Evolutionary conservation across 371 early-diverging fungal species (phyloP).

Genomic region (Enterospora canceri): DNA sequence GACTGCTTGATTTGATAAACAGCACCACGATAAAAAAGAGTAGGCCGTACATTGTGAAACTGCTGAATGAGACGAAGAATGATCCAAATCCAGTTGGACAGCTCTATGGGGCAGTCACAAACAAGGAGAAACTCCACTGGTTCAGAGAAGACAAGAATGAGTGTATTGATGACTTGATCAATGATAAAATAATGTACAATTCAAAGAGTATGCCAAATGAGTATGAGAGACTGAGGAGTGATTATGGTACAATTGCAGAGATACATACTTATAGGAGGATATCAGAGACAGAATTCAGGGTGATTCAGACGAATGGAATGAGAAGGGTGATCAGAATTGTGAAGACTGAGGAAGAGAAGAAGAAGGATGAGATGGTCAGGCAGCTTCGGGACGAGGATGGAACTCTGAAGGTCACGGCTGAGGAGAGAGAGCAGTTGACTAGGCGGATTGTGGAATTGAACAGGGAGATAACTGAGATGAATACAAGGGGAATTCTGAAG

Average conservation of each 20-base stretch:
- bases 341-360: background rate
- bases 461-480: background rate
- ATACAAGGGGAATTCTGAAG: background rate
- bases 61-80: background rate
- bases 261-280: background rate
- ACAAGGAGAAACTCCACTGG: background rate
- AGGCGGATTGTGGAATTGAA: conserved; percentile 4
- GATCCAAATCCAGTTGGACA: background rate
- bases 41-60: background rate
- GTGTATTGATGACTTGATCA: background rate
- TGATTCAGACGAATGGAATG: background rate
- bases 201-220: background rate
- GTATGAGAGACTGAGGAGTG: background rate
- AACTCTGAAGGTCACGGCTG: background rate
- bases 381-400: background rate
- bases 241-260: background rate
- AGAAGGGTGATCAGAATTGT: background rate
- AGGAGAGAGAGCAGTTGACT: background rate
- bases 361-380: background rate
- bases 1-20: background rate
- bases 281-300: background rate
- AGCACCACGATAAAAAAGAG: conserved; percentile 1
- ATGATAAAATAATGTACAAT: background rate
- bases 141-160: background rate
- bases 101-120: background rate